Evolutionary conservation across 192 early-diverging fungal species (phyloP), one percentile per base, ranked within the genome.

Genomic region (Mortierella hygrophila): DNA sequence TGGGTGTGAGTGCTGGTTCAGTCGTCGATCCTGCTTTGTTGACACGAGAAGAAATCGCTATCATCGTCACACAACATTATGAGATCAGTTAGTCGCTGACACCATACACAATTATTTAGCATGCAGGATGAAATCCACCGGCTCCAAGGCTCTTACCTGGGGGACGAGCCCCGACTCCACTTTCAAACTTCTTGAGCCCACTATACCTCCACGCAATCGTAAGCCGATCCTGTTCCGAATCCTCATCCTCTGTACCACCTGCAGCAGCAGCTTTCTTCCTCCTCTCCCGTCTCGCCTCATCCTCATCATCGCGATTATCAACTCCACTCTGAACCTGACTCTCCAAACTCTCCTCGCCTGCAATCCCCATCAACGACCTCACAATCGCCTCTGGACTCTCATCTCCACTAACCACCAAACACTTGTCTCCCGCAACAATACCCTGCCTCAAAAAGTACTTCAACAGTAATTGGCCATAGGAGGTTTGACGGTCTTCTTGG

Each of bases 201-300:
- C 97, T 92, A 90, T 99, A 99, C 70, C 98, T 88, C 98, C 98
- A 99, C 1, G 98, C 98, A 74, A 99, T 99, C 70, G 90, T 93
- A 93, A 99, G 92, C 2, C 90, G 85, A 72, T 96, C 95, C n/a
- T 88, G 88, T 21, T 88, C 89, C 23, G 81, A 41, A 69, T 83
- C 69, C 46, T 76, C 9, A 57, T 88, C 77, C 49, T 88, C 47
- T n/a, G 52, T 32, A 54, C 52, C 76, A 80, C 89, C 42, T 4
- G 40, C 18, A 1, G 57, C 46, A 44, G 47, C 32, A 35, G 74
- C 68, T 20, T 35, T 57, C 42, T 73, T 70, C 57, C 75, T 72
- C 46, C 74, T 40, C 29, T 63, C 40, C 2, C 15, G 23, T 20
- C 57, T 88, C 41, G 75, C 78, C 29, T 92, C 89, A 23, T 90